Conservation (phyloP, 306 rosid genomes). For the Biancaea sappan region DNA sequence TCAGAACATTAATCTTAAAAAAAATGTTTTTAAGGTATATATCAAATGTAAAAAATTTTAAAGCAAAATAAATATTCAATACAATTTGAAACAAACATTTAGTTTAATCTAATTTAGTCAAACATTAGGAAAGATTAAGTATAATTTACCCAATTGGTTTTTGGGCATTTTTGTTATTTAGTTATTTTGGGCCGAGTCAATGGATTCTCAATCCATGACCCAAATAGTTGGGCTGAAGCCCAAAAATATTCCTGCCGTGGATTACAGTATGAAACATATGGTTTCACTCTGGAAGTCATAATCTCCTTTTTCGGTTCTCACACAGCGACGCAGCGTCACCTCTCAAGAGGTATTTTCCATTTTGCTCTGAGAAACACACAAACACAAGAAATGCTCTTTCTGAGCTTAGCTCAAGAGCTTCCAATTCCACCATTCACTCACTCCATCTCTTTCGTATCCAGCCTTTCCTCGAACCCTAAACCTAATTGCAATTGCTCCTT, state of each 20-base stretch:
- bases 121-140: too few relatives aligned
- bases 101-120: too few relatives aligned
- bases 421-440: not conserved
- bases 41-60: too few relatives aligned
- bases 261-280: not conserved
- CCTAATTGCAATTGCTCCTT: not conserved
- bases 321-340: not conserved
- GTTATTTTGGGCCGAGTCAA: not conserved
- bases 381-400: slow-evolving; percentile 1
- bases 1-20: too few relatives aligned
- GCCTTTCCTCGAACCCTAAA: not conserved
- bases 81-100: too few relatives aligned
- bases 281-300: too few relatives aligned
- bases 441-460: not conserved
- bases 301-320: not conserved
- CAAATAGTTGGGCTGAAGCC: not conserved
- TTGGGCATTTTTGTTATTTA: not conserved
- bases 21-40: too few relatives aligned
- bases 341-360: too few relatives aligned
- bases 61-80: too few relatives aligned
- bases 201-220: not conserved
- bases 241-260: not conserved
- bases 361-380: not conserved
- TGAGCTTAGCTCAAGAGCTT: slow-evolving; percentile 2
- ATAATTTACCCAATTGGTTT: too few relatives aligned